These are phyloP conservation scores for Postia placenta DNA, from an alignment of 768 basidiomycete genomes.

Conservation along the genomic window DNA sequence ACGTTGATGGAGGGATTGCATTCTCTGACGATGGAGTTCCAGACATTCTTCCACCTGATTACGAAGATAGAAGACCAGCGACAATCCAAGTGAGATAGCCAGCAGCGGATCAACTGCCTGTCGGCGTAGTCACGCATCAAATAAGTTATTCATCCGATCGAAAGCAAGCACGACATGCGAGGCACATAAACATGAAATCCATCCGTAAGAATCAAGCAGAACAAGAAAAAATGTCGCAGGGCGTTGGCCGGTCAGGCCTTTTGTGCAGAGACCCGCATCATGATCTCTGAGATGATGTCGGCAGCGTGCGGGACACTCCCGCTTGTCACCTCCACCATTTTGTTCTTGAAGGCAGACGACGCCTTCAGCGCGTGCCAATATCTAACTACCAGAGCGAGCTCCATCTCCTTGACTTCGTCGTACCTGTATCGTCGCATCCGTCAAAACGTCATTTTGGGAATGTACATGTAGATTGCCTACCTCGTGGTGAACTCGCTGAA, in stretches of 20 bases:
- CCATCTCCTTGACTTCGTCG: slow-evolving; percentile 9
- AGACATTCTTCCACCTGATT: not conserved
- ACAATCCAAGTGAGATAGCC: too few relatives aligned
- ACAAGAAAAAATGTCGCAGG: too few relatives aligned
- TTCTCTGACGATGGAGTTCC: not conserved
- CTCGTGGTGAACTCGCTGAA: slow-evolving; percentile 11
- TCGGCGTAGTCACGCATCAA: too few relatives aligned
- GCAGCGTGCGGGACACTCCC: slow-evolving; percentile 1
- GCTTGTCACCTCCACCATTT: slow-evolving; percentile 8
- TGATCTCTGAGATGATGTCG: slow-evolving; percentile 3
- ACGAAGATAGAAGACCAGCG: not conserved
- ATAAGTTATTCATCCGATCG: too few relatives aligned
- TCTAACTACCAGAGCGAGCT: slow-evolving; percentile 8
- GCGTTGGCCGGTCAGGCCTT: too few relatives aligned
- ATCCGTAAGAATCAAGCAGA: too few relatives aligned
- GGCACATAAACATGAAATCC: too few relatives aligned
- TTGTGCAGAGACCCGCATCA: slow-evolving; percentile 1
- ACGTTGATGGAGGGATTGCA: not conserved
- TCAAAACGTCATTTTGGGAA: not conserved
- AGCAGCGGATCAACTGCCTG: too few relatives aligned
- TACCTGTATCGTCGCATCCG: slow-evolving; percentile 2
- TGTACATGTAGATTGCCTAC: not conserved
- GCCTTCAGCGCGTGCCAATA: slow-evolving; percentile 9
- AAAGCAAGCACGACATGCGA: too few relatives aligned
- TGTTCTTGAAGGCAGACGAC: slow-evolving; percentile 4